Evolutionary conservation across 1,284 basidiomycete species (phyloP), one percentile per base, ranked within the genome.

Genomic region (Fomes fomentarius): DNA sequence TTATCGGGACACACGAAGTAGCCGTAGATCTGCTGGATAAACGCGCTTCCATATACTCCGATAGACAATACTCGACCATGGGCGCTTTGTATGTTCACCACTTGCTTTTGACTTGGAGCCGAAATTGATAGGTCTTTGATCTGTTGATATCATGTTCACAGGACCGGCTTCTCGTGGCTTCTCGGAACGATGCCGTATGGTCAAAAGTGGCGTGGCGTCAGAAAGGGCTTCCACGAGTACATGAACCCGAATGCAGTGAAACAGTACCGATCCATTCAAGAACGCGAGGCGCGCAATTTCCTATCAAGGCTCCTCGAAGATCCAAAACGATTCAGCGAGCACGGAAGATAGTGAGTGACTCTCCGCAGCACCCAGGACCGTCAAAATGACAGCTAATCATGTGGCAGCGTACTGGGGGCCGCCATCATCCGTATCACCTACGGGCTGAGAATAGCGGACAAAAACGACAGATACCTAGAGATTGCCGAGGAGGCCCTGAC

Each of bases 11-110:
- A 0, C 40, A 51, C 15, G 48, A 57, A 22, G 49, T 37, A 12
- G 72, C 71, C 6, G 63, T 57, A 10, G 76, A 75, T 1, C 64
- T 80, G 9, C 65, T 79, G 24, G 76, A 78, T 17, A 75, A 72
- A 46, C 68, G 74, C 19, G 74, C 75, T 1, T 34, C 56, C 1
- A 63, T 56, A 5, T 66, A 66, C 28, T 54, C 54, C 8, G 54
- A 56, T 40, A 46, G 56, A 26, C 17, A 30, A 7, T 37, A 12
- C 1, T 47, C 46, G 5, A 28, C 37, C 3, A 54, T 56, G 54
- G 42, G 37, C 11, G 12, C 37, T 9, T 21, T 60, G 54, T 57
- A 24, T 24, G 52, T 34, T 9, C n/a, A 26, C 40, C 3, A 14
- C 30, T 25, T 15, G 2, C 24, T 1, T 1, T 9, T 4, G 8